These are phyloP conservation scores for Xerocomellus amylosporus DNA, from an alignment of 768 basidiomycete species.

Conservation along the genomic window DNA sequence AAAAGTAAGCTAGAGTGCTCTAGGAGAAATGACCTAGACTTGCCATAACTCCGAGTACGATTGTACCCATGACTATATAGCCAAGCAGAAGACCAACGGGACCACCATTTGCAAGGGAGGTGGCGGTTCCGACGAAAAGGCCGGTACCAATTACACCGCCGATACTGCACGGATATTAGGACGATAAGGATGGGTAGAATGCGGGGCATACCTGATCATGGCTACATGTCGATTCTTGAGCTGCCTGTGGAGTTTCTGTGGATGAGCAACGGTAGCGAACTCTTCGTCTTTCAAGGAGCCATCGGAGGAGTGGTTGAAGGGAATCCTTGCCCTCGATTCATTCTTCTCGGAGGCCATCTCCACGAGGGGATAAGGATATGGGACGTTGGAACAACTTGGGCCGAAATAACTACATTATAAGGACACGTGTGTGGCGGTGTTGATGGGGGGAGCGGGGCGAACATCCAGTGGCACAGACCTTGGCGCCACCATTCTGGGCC, in stretches of 20 bases:
- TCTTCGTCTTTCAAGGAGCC: slow-evolving; percentile 27
- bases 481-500: neutral
- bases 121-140: slow-evolving; percentile 66
- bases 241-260: slow-evolving; percentile 47
- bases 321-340: neutral
- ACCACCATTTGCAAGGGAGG: slow-evolving; percentile 52
- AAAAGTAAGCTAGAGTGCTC: neutral
- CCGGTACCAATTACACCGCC: slow-evolving; percentile 59
- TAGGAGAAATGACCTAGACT: slow-evolving; percentile 27
- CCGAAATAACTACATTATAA: neutral
- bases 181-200: neutral
- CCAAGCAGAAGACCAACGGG: slow-evolving; percentile 76
- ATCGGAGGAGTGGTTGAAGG: slow-evolving; percentile 7
- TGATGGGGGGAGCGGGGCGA: neutral
- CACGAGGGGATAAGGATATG: neutral
- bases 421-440: slow-evolving; percentile 1
- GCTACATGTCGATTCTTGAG: slow-evolving; percentile 77
- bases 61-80: slow-evolving; percentile 59
- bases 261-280: neutral
- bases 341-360: slow-evolving; percentile 26
- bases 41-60: slow-evolving; percentile 74
- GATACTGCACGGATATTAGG: slow-evolving; percentile 41
- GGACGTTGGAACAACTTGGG: too few species aligned
- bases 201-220: slow-evolving; percentile 62
- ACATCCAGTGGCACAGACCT: neutral